These are phyloP conservation scores for Geotrichum histeridarum DNA, from an alignment of 1,139 yeast species.

Conservation along the genomic window DNA sequence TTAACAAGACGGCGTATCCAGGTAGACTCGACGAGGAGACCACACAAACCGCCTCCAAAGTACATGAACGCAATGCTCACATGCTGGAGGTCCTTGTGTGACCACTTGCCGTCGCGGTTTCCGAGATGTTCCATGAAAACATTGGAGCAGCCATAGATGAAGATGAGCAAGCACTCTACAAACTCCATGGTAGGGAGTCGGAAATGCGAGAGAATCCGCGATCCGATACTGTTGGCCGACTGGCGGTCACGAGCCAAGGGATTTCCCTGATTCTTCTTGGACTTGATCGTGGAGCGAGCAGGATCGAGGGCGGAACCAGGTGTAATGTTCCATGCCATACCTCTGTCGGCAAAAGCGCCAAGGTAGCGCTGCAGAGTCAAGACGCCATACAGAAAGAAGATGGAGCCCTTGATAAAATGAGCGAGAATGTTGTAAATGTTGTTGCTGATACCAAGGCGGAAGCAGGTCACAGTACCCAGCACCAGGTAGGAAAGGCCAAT, in stretches of 20 bases:
- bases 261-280: slow-evolving; percentile 21
- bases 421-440: slow-evolving; percentile 79
- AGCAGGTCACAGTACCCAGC: slow-evolving; percentile 70
- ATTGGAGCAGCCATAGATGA: slow-evolving; percentile 84
- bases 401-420: slow-evolving; percentile 96
- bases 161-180: slow-evolving; percentile 70
- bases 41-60: slow-evolving; percentile 89
- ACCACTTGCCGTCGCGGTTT: slow-evolving; percentile 69
- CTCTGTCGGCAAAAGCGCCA: slow-evolving; percentile 68
- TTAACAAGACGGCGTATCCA: slow-evolving; percentile 37
- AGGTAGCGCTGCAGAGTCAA: slow-evolving; percentile 76
- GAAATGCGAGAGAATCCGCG: slow-evolving; percentile 1
- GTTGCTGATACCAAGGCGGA: slow-evolving; percentile 59
- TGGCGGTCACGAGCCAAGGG: slow-evolving; percentile 1
- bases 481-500: slow-evolving; percentile 57
- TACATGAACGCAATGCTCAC: slow-evolving; percentile 92
- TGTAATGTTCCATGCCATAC: slow-evolving; percentile 87
- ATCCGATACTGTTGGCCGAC: too few relatives aligned
- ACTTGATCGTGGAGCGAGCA: slow-evolving; percentile 21
- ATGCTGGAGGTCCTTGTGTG: slow-evolving; percentile 90
- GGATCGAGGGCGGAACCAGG: slow-evolving; percentile 28
- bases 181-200: slow-evolving; percentile 68
- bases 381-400: slow-evolving; percentile 70
- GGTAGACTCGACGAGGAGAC: slow-evolving; percentile 67
- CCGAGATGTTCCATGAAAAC: slow-evolving; percentile 86